phyloP scores from a whole-genome alignment of 202 grass and related monocot genomes.

The Schoenoplectus tabernaemontani region DNA sequence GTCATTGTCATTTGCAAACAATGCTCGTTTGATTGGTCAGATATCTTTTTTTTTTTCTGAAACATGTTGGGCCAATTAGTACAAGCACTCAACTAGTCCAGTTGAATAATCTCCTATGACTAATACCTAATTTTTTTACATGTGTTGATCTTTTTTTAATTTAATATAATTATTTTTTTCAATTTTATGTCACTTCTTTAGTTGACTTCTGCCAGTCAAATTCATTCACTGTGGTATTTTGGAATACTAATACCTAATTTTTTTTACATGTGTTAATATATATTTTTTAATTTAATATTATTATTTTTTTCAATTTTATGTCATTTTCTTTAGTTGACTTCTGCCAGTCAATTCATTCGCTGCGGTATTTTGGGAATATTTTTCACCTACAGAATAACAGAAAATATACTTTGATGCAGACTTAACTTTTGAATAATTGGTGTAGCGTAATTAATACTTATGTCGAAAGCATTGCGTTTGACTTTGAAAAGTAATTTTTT shows the following conservation, averaged over 20 bases:
- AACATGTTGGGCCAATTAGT: background rate
- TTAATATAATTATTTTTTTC: background rate
- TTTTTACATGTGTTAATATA: background rate
- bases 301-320: background rate
- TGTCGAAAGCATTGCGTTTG: background rate
- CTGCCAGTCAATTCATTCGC: background rate
- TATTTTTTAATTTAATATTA: background rate
- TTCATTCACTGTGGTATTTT: too few species aligned
- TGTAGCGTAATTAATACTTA: background rate
- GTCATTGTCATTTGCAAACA: background rate
- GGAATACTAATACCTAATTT: background rate
- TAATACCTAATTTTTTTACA: background rate
- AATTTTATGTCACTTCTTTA: background rate
- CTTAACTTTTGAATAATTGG: background rate
- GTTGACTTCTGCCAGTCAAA: too few species aligned
- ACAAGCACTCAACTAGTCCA: background rate
- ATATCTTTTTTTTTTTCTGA: background rate
- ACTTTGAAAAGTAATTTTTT: background rate
- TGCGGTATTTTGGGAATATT: background rate
- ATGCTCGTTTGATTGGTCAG: background rate
- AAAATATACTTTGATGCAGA: background rate
- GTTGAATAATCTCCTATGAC: background rate
- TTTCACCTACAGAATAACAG: background rate
- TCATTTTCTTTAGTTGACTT: slow-evolving; percentile 3
- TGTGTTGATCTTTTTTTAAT: background rate